Conservation (phyloP, 192 early-diverging fungal species). For the Entomortierella lignicola region DNA sequence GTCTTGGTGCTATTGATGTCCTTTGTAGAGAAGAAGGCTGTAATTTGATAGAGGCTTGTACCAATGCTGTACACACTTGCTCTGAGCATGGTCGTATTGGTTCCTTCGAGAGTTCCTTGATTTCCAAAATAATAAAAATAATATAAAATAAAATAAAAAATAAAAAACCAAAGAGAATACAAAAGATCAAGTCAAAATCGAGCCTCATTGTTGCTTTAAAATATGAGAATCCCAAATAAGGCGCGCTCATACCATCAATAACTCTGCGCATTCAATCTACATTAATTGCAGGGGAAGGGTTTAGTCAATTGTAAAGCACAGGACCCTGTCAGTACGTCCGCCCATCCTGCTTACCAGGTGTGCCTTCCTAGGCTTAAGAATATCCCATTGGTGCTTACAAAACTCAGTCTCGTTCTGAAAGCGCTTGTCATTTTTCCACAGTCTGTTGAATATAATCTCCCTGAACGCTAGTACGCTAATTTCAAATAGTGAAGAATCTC, state of each 20-base stretch:
- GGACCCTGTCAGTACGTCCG: no score
- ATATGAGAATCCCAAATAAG: not conserved
- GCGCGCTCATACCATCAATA: slow-evolving; percentile 25
- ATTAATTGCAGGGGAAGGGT: not conserved
- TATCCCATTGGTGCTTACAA: slow-evolving; percentile 49
- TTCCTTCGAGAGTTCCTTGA: slow-evolving; percentile 23
- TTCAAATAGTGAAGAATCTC: slow-evolving; percentile 18
- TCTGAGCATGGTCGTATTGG: slow-evolving; percentile 37
- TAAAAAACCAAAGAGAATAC: no score
- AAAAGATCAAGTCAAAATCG: no score
- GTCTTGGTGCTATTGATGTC: slow-evolving; percentile 12
- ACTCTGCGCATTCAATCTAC: slow-evolving; percentile 45
- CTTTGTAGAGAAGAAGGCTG: slow-evolving; percentile 23
- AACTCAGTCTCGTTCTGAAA: slow-evolving; percentile 44
- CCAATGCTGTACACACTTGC: slow-evolving; percentile 19
- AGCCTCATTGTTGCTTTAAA: no score
- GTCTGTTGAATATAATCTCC: slow-evolving; percentile 33
- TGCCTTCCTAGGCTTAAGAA: slow-evolving; percentile 14
- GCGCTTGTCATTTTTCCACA: slow-evolving; percentile 34
- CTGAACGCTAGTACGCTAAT: slow-evolving; percentile 39
- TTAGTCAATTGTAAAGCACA: not conserved
- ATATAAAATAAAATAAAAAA: no score
- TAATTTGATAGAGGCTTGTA: slow-evolving; percentile 22
- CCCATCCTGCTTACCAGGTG: slow-evolving; percentile 15
- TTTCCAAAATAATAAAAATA: not conserved